Percentiles rank a stretch among this genome's conserved stretches.
These are phyloP conservation scores for Heliamphora pulchella DNA, from an alignment of 179 eudicot genomes.

Conservation along the genomic window DNA sequence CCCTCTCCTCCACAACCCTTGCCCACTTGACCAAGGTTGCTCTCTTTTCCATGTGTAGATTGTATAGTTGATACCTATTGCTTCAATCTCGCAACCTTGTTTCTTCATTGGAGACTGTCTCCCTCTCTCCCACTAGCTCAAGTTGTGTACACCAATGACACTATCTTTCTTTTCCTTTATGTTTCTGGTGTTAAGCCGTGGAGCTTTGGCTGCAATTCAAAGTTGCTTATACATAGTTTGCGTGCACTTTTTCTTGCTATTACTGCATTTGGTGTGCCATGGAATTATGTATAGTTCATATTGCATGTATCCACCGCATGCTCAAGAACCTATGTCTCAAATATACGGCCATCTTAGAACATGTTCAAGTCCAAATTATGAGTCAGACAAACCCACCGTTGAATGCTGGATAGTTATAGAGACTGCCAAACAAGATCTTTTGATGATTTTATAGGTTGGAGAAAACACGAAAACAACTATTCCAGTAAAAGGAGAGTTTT, in stretches of 20 bases:
- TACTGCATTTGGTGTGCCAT: neutral
- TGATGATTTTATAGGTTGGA: too few species aligned
- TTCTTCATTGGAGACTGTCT: slow-evolving; percentile 50
- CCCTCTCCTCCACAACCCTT: too few species aligned
- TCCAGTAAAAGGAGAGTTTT: too few species aligned
- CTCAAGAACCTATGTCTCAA: too few species aligned
- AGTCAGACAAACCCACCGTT: too few species aligned
- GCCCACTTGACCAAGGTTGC: slow-evolving; percentile 15
- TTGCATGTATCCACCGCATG: neutral
- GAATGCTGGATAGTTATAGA: too few species aligned
- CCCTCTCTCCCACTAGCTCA: slow-evolving; percentile 5
- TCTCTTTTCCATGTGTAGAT: slow-evolving; percentile 32
- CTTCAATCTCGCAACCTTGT: slow-evolving; percentile 87
- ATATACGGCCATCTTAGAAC: too few species aligned
- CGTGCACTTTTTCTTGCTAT: slow-evolving; percentile 7
- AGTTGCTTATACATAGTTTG: slow-evolving; percentile 6
- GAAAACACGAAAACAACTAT: too few species aligned
- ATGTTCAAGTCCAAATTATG: too few species aligned
- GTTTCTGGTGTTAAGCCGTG: neutral
- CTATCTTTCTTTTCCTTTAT: too few species aligned
- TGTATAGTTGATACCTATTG: slow-evolving; percentile 72
- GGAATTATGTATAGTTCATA: neutral
- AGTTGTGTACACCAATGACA: too few species aligned
- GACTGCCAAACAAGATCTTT: too few species aligned
- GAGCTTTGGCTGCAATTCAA: neutral